These are phyloP conservation scores for Citrus glauca DNA, from an alignment of 345 rosid genomes.

Conservation along the genomic window DNA sequence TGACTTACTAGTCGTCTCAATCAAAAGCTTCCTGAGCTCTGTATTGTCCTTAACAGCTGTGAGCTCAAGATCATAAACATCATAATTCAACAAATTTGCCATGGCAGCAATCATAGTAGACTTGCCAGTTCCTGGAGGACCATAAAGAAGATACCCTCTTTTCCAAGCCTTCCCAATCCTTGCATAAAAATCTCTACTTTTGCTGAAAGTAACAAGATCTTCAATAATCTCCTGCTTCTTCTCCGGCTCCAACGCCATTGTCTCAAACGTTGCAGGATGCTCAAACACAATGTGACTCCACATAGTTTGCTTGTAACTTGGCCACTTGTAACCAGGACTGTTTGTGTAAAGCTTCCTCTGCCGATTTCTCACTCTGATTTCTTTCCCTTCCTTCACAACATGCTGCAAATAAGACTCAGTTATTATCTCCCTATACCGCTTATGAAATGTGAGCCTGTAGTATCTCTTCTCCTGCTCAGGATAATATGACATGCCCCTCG, in stretches of 20 bases:
- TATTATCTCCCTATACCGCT: conserved; percentile 38
- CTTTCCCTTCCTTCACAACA: conserved; percentile 51
- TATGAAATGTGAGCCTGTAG: conserved; percentile 57
- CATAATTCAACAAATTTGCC: conserved; percentile 32
- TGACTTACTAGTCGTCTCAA: conserved; percentile 42
- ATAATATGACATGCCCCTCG: conserved; percentile 25
- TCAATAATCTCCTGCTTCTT: conserved; percentile 53
- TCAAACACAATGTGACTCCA: conserved; percentile 59
- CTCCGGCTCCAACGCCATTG: conserved; percentile 50
- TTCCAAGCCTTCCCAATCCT: conserved; percentile 59
- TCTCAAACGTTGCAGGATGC: conserved; percentile 58
- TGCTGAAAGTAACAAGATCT: conserved; percentile 51
- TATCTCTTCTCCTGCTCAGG: conserved; percentile 51
- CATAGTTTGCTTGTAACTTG: conserved; percentile 41
- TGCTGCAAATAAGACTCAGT: conserved; percentile 46
- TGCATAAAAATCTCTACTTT: conserved; percentile 48
- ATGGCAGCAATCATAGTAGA: conserved; percentile 38
- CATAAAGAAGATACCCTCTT: conserved; percentile 56
- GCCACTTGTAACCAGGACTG: conserved; percentile 48
- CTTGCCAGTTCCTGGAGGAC: conserved; percentile 36
- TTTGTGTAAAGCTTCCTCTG: conserved; percentile 69
- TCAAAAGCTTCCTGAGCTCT: conserved; percentile 31
- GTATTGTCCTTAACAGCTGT: conserved; percentile 36
- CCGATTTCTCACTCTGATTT: conserved; percentile 37
- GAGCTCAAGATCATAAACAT: conserved; percentile 35